Conservation (phyloP, 768 basidiomycete species). For the Suillus occidentalis region DNA sequence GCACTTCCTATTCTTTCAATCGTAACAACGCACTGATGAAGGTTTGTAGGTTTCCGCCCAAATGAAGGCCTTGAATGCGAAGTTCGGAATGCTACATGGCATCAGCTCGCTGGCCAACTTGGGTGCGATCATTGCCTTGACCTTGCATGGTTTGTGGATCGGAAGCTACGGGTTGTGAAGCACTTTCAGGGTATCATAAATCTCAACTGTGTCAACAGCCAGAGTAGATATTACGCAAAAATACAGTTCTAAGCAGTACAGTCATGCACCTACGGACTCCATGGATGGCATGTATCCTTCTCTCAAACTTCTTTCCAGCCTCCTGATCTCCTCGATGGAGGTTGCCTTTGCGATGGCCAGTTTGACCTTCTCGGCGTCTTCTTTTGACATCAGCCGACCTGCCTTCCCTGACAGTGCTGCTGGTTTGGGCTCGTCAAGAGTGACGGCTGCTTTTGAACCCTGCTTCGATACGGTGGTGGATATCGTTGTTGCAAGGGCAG, state of each 20-base stretch:
- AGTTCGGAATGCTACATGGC: conserved; percentile 68
- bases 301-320: conserved; percentile 75
- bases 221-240: conserved; percentile 26
- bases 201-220: neutral
- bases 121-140: conserved; percentile 53
- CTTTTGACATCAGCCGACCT: conserved; percentile 87
- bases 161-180: conserved; percentile 45
- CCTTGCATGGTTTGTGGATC: conserved; percentile 73
- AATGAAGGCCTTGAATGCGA: conserved; percentile 69
- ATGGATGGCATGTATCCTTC: conserved; percentile 83
- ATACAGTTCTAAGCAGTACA: conserved; percentile 31
- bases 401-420: conserved; percentile 60
- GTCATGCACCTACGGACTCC: conserved; percentile 76
- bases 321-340: conserved; percentile 85
- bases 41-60: conserved; percentile 54
- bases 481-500: conserved; percentile 76
- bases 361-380: conserved; percentile 85
- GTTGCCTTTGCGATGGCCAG: conserved; percentile 89
- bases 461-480: conserved; percentile 71
- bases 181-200: neutral
- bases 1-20: conserved; percentile 22
- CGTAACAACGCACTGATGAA: conserved; percentile 11
- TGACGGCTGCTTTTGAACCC: conserved; percentile 59
- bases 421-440: conserved; percentile 78
- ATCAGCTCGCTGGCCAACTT: conserved; percentile 70